Percentiles rank a stretch among this genome's conserved stretches.
Conservation (phyloP, 768 basidiomycete species). For the Boletus vermiculosoides region DNA sequence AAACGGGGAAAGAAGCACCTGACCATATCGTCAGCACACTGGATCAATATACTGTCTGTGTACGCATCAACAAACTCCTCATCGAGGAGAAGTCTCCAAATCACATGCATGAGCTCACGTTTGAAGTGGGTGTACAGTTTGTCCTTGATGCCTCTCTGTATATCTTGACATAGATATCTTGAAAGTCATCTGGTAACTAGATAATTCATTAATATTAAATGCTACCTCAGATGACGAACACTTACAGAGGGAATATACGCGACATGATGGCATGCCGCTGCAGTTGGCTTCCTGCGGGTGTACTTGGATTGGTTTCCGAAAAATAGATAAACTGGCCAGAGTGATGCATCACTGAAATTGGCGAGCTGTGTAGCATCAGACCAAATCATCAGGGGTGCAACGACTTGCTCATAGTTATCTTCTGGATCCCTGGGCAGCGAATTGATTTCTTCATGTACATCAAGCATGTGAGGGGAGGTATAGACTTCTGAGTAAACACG, state of each 20-base stretch:
- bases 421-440: too few relatives aligned
- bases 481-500: too few relatives aligned
- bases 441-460: too few relatives aligned
- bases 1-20: background rate
- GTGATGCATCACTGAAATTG: conserved; percentile 26
- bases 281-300: conserved; percentile 3
- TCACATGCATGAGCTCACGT: background rate
- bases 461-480: too few relatives aligned
- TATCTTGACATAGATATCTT: background rate
- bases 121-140: conserved; percentile 1
- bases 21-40: background rate
- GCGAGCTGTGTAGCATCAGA: conserved; percentile 29
- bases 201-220: background rate
- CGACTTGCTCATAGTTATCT: too few relatives aligned
- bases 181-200: conserved; percentile 11
- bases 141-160: background rate
- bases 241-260: conserved; percentile 9
- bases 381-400: conserved; percentile 16
- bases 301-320: conserved; percentile 24
- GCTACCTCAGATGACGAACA: background rate
- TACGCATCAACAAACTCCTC: background rate
- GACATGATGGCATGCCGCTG: conserved; percentile 14
- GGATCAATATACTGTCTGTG: background rate
- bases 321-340: conserved; percentile 29
- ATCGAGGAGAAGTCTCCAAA: background rate